A percentile compares a stretch with the other conserved stretches of the same genome.
Evolutionary conservation across 78 protist species (phyloP).

Genomic region (Monosiga brevicollis): DNA sequence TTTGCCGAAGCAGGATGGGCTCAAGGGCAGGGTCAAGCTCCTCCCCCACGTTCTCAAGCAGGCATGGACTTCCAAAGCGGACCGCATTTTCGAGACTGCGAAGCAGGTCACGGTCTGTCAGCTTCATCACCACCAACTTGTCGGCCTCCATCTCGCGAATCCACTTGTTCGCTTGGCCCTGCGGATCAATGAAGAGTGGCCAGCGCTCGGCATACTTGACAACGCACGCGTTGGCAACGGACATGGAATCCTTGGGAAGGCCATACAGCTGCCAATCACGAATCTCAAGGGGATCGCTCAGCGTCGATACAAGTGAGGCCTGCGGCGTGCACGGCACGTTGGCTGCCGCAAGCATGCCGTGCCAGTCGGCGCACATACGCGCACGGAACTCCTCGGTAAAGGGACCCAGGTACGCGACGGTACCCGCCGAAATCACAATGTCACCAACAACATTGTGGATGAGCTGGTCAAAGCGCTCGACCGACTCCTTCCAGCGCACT

Average conservation of each 20-base stretch:
- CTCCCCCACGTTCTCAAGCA: conserved; percentile 76
- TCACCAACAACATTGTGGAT: conserved; percentile 49
- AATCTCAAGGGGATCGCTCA: conserved; percentile 56
- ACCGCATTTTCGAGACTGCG: conserved; percentile 49
- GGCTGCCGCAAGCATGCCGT: conserved; percentile 1
- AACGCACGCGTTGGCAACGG: conserved; percentile 72
- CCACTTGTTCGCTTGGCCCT: conserved; percentile 81
- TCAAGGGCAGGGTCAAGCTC: conserved; percentile 72
- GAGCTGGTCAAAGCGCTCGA: conserved; percentile 3
- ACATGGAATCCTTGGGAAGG: conserved; percentile 71
- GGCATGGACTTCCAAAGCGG: conserved; percentile 66
- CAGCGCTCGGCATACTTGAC: conserved; percentile 53
- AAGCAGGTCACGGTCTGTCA: conserved; percentile 38
- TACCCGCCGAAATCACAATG: conserved; percentile 51
- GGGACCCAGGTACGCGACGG: conserved; percentile 72
- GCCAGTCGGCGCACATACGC: conserved; percentile 34
- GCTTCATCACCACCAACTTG: conserved; percentile 50
- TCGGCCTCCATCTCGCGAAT: conserved; percentile 39
- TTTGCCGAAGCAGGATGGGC: conserved; percentile 67
- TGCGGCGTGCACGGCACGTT: conserved; percentile 18
- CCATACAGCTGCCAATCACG: conserved; percentile 59
- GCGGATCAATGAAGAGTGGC: conserved; percentile 82
- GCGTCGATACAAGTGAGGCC: background rate
- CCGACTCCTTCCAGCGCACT: conserved; percentile 51
- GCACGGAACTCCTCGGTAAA: conserved; percentile 56